These are phyloP conservation scores for Eutrema yunnanense DNA, from an alignment of 345 rosid species.

Conservation along the genomic window DNA sequence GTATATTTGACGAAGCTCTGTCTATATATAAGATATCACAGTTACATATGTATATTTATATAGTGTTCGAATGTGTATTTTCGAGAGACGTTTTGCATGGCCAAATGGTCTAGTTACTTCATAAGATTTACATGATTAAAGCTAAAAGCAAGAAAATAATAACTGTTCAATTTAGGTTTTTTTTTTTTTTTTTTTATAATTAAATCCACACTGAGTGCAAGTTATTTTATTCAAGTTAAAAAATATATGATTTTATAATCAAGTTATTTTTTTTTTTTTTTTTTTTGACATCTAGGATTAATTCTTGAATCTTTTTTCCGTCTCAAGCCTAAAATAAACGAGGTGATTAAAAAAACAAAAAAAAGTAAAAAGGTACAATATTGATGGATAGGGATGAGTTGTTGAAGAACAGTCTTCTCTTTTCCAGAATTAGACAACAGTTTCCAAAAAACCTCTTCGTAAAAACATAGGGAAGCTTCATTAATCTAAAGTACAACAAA, in stretches of 20 bases:
- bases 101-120: not conserved
- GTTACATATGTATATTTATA: not conserved
- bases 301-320: not conserved
- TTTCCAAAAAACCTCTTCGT: slow-evolving; percentile 14
- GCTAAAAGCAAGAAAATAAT: not conserved
- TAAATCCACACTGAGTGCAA: not conserved
- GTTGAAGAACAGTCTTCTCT: not conserved
- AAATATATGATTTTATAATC: not conserved
- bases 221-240: not conserved
- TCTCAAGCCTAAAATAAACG: not conserved
- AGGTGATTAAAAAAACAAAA: not conserved
- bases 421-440: slow-evolving; percentile 7
- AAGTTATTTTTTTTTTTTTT: too few relatives aligned
- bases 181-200: not conserved
- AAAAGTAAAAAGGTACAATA: not conserved
- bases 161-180: not conserved
- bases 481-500: not conserved
- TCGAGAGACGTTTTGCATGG: slow-evolving; percentile 9
- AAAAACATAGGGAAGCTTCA: slow-evolving; percentile 5
- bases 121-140: not conserved
- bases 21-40: not conserved
- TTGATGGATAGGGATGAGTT: slow-evolving; percentile 7
- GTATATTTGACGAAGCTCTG: not conserved
- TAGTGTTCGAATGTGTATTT: not conserved
- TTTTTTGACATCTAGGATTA: not conserved